These are phyloP conservation scores for Guyanaporus albipodus DNA, from an alignment of 768 basidiomycete genomes.

Conservation along the genomic window DNA sequence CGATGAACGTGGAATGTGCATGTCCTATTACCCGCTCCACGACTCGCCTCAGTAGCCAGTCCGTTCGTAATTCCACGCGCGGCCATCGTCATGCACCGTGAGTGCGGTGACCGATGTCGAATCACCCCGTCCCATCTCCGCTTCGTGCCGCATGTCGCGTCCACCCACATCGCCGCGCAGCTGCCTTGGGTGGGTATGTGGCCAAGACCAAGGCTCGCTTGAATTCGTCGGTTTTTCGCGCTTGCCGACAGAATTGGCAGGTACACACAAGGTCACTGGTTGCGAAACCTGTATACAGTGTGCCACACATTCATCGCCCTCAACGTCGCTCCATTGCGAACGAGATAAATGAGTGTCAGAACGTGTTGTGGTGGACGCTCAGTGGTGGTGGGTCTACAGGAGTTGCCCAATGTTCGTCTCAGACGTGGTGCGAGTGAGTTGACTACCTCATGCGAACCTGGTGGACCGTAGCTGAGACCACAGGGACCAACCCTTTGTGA, in stretches of 20 bases:
- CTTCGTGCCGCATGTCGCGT: conserved; percentile 8
- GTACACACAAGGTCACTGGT: not conserved
- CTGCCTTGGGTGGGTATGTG: too few species aligned
- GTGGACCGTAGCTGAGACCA: not conserved
- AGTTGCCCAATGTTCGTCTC: too few species aligned
- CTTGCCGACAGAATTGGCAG: not conserved
- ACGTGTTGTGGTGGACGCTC: too few species aligned
- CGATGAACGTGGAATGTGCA: conserved; percentile 5
- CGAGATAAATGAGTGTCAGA: too few species aligned
- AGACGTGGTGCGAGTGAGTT: conserved; percentile 54
- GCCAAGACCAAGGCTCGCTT: too few species aligned
- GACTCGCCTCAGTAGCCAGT: not conserved
- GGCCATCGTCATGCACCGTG: not conserved
- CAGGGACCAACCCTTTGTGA: too few species aligned
- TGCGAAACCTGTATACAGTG: too few species aligned
- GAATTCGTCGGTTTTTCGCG: not conserved
- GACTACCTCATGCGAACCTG: not conserved
- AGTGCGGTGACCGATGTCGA: too few species aligned
- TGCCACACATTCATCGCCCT: not conserved
- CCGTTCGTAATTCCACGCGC: not conserved
- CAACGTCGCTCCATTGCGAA: not conserved
- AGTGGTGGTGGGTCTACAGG: too few species aligned
- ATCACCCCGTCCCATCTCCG: not conserved
- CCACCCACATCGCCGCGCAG: too few species aligned
- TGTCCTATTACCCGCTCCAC: conserved; percentile 12